Evolutionary conservation across 179 eudicot species (phyloP).

Genomic region (Spergularia azorica): DNA sequence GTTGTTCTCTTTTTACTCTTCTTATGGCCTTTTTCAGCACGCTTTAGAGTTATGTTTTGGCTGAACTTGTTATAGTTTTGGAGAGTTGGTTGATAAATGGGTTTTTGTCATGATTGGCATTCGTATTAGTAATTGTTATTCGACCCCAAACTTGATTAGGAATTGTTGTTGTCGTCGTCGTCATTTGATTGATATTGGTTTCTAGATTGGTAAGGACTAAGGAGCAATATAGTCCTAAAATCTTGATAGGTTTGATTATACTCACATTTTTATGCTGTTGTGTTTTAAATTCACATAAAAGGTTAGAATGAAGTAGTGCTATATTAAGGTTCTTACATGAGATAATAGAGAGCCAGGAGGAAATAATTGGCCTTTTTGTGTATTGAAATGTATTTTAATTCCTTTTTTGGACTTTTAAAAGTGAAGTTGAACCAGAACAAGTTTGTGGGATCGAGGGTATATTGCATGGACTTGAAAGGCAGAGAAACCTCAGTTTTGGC

Average conservation of each 20-base stretch:
- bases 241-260: not conserved
- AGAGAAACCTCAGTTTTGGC: constrained; percentile 62
- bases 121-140: not conserved
- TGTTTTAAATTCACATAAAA: not conserved
- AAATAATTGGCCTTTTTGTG: not conserved
- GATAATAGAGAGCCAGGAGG: not conserved
- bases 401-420: constrained; percentile 16
- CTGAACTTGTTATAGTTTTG: constrained; percentile 2
- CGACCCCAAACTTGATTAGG: not conserved
- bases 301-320: not conserved
- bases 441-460: constrained; percentile 81
- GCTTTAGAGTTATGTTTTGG: not conserved
- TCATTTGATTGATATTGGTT: not conserved
- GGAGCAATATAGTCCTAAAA: not conserved
- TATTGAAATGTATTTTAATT: not conserved
- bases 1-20: not conserved
- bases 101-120: not conserved
- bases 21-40: not conserved
- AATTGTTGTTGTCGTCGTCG: not conserved
- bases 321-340: not conserved
- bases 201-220: not conserved
- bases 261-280: not conserved
- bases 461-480: constrained; percentile 69
- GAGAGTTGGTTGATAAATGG: not conserved
- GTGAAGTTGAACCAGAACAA: constrained; percentile 49